Evolutionary conservation across 106 monocot species (phyloP).

Genomic region (Phalaenopsis aphrodite): DNA sequence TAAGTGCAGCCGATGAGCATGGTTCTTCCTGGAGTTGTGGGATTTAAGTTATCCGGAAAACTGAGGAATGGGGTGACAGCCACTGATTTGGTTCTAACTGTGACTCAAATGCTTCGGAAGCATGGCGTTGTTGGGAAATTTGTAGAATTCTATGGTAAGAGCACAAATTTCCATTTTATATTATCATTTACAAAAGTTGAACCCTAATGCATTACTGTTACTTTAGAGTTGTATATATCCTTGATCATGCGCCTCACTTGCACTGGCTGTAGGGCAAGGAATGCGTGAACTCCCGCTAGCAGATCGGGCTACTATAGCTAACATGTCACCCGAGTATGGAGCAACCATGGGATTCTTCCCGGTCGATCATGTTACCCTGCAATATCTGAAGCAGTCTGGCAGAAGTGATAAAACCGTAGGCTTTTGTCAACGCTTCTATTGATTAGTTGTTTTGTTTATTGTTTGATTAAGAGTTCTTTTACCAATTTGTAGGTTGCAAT

Average conservation of each 20-base stretch:
- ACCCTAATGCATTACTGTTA: neutral
- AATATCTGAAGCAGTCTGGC: slow-evolving; percentile 85
- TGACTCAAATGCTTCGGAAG: slow-evolving; percentile 83
- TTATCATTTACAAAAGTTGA: neutral
- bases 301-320: slow-evolving; percentile 94
- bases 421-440: neutral
- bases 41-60: slow-evolving; percentile 75
- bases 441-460: neutral
- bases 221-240: neutral
- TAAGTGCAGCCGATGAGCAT: slow-evolving; percentile 87
- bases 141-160: slow-evolving; percentile 87
- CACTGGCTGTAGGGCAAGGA: slow-evolving; percentile 51
- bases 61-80: slow-evolving; percentile 80
- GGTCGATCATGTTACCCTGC: slow-evolving; percentile 84
- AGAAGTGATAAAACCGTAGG: slow-evolving; percentile 91
- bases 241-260: neutral
- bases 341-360: slow-evolving; percentile 99
- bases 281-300: slow-evolving; percentile 80
- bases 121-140: slow-evolving; percentile 96
- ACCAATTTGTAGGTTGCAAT: slow-evolving; percentile 47
- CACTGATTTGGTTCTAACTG: slow-evolving; percentile 82
- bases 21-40: slow-evolving; percentile 91
- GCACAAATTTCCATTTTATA: neutral
- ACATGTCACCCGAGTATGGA: slow-evolving; percentile 98
- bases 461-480: neutral